Conservation (phyloP, 768 basidiomycete genomes). For the Strobilomyces confusus region DNA sequence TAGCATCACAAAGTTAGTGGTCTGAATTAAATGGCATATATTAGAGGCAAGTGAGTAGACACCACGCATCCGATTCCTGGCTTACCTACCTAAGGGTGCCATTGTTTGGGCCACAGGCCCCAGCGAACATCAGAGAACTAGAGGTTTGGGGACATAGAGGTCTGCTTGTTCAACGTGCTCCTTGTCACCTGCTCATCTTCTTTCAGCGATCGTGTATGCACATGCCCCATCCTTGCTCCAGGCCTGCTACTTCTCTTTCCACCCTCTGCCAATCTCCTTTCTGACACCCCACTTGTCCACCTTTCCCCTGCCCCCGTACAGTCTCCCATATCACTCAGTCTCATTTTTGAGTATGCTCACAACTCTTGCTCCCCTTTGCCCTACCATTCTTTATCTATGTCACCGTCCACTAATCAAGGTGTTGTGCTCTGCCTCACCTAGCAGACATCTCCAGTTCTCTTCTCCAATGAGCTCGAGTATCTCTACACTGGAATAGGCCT, state of each 20-base stretch:
- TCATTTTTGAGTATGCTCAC: conserved; percentile 39
- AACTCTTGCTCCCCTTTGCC: conserved; percentile 46
- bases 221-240: conserved; percentile 92
- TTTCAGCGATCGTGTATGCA: conserved; percentile 87
- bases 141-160: too few species aligned
- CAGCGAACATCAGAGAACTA: too few species aligned
- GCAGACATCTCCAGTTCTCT: conserved; percentile 71
- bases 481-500: conserved; percentile 91
- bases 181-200: background rate
- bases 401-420: conserved; percentile 39
- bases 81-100: too few species aligned
- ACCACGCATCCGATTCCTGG: too few species aligned
- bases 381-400: conserved; percentile 42
- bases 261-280: conserved; percentile 50
- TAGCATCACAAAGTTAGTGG: too few species aligned
- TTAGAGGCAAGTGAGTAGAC: too few species aligned
- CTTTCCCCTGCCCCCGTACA: conserved; percentile 51
- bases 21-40: too few species aligned
- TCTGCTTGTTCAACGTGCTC: background rate
- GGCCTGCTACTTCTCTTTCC: conserved; percentile 79
- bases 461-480: conserved; percentile 89
- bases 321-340: conserved; percentile 57
- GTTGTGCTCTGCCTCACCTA: conserved; percentile 63
- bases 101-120: too few species aligned
- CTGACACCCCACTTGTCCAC: conserved; percentile 47